These are phyloP conservation scores for Diaporthe sp. DNA, from an alignment of 2,329 filamentous ascomycete genomes.

Conservation along the genomic window DNA sequence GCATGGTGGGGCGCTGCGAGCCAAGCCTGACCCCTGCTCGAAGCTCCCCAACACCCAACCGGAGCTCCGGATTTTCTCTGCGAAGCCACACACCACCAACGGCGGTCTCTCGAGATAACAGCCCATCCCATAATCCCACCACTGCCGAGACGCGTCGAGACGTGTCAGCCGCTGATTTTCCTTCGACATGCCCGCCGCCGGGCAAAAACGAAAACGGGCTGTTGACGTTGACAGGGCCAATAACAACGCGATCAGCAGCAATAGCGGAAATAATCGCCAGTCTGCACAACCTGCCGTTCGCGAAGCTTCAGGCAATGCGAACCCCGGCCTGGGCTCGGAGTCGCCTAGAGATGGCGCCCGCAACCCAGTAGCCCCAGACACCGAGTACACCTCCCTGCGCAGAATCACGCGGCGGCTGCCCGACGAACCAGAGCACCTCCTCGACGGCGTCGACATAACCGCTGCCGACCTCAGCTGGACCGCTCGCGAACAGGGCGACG, in stretches of 20 bases:
- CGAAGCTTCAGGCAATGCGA: background rate
- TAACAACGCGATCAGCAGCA: background rate
- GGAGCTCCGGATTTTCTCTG: background rate
- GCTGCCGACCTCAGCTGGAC: conserved; percentile 33
- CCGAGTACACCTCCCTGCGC: conserved; percentile 35
- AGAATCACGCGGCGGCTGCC: conserved; percentile 22
- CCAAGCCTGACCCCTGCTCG: background rate
- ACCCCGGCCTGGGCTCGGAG: background rate
- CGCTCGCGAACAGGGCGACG: background rate
- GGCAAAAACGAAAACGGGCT: background rate
- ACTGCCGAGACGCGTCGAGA: background rate
- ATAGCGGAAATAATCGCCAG: background rate
- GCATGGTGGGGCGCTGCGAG: background rate
- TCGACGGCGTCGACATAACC: conserved; percentile 31
- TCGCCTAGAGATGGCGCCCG: conserved; percentile 21
- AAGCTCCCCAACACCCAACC: background rate
- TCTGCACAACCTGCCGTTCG: background rate
- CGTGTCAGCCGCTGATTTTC: background rate
- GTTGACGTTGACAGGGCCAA: background rate
- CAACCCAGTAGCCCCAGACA: conserved; percentile 11
- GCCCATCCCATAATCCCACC: background rate
- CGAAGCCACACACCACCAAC: background rate
- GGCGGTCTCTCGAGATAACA: conserved; percentile 16
- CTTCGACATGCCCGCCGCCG: background rate
- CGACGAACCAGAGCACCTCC: conserved; percentile 6